Percentiles rank a stretch among this genome's conserved stretches.
Conservation (phyloP, 176 grass and related monocot genomes). For the bread wheat (Triticum aestivum) region IWGSC_CS_RefSeq_v2.1 NC_057804.1:487419751-487420250, state of each 20-base stretch:
- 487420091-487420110: conserved; percentile 91
- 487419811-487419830: conserved; percentile 60
- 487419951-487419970: neutral
- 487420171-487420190: conserved; percentile 69
- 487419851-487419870: conserved; percentile 45
- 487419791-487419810: conserved; percentile 29
- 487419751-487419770: conserved; percentile 25
- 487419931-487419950: neutral
- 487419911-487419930: conserved; percentile 14
- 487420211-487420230: conserved; percentile 95
- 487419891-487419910: conserved; percentile 64
- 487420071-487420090: conserved; percentile 84
- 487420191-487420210: conserved; percentile 95
- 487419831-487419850: conserved; percentile 52
- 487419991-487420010: conserved; percentile 36
- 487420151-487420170: conserved; percentile 69
- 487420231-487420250: conserved; percentile 76
- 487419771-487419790: conserved; percentile 24
- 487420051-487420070: conserved; percentile 88
- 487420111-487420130: conserved; percentile 71
- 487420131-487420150: conserved; percentile 43
- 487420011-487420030: conserved; percentile 84
- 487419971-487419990: neutral
- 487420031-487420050: conserved; percentile 94
- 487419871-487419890: conserved; percentile 43